Base-by-base conservation (phyloP, 2,329 filamentous ascomycete species). In the Pseudogymnoascus sp. region DNA sequence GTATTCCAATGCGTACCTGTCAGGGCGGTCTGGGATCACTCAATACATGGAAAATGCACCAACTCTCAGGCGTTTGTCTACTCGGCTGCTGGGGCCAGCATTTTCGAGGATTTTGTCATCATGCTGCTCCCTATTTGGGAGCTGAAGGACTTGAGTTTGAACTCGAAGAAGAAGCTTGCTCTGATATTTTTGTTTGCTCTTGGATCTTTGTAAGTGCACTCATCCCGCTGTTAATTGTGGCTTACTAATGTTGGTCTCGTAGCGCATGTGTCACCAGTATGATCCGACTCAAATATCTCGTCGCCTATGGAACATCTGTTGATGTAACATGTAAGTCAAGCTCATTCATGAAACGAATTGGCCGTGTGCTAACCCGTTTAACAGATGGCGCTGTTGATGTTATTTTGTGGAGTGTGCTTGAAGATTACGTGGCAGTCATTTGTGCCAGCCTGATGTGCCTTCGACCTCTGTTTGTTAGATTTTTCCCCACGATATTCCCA, bases 61-160 rank as follows among this genome's bases (percentile, higher is more conserved):
- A 80, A 87, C 69, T 82, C 87, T 42, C 77, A 87, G 62, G 85
- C 83, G 1, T 77, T 88, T 18, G 87, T 87, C 67, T 82, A 87
- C 7, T 83, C 84, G 4, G 87, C 84, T 2, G 84, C 85, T 1
- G 85, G 84, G 0, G 78, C 87, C 62, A 88, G 88, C 72, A 86
- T 89, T 66, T 81, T 86, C 60, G 87, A 86, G 21, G 86, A 89
- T 64, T 73, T 88, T 33, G 82, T 83, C 31, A 82, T 88, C 33
- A 74, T 89, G 10, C 81, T 87, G 58, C 75, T 88, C 8, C 86
- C 85, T 0, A 84, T 87, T 75, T 84, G 85, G 1, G 82, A 87
- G 37, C 72, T 88, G 60, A 82, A 82, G 2, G 77, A 78, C 48
- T 82, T 89, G 78, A 81, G 82, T 33, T 72, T 89, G 15, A 85